phyloP scores from a whole-genome alignment of 2,329 filamentous ascomycete genomes.

The Pseudogymnoascus sp. region DNA sequence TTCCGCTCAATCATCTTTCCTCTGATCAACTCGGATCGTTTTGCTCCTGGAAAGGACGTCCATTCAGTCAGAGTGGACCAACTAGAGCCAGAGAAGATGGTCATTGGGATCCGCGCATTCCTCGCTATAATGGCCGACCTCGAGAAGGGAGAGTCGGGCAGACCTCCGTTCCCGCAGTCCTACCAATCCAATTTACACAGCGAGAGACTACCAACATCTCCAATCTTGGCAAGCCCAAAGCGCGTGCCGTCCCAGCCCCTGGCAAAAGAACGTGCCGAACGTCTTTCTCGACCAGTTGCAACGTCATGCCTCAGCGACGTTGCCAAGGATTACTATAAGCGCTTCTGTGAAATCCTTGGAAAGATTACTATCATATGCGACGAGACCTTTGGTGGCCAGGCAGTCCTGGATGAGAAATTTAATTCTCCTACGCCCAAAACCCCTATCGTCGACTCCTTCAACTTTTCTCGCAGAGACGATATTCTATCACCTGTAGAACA shows the following conservation, averaged over 20 bases:
- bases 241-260: slow-evolving; percentile 17
- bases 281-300: slow-evolving; percentile 57
- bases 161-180: slow-evolving; percentile 77
- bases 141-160: slow-evolving; percentile 69
- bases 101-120: slow-evolving; percentile 93
- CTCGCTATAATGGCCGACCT: slow-evolving; percentile 87
- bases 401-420: slow-evolving; percentile 91
- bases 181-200: slow-evolving; percentile 34
- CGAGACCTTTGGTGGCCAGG: slow-evolving; percentile 93
- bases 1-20: slow-evolving; percentile 92
- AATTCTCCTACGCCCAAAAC: slow-evolving; percentile 82
- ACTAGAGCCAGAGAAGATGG: slow-evolving; percentile 90
- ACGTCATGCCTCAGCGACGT: slow-evolving; percentile 60
- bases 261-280: slow-evolving; percentile 44
- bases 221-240: slow-evolving; percentile 35
- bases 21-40: slow-evolving; percentile 85
- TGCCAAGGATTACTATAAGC: slow-evolving; percentile 75
- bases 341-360: slow-evolving; percentile 89
- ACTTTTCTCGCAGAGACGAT: slow-evolving; percentile 77
- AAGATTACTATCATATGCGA: slow-evolving; percentile 96
- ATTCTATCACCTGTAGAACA: slow-evolving; percentile 64
- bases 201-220: slow-evolving; percentile 42
- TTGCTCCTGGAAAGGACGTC: slow-evolving; percentile 51
- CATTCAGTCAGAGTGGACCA: slow-evolving; percentile 79
- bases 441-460: slow-evolving; percentile 88